Evolutionary conservation across 2,329 filamentous ascomycete genomes (phyloP), one percentile per base, ranked within the genome.

Genomic region (Ilyonectria sp.): DNA sequence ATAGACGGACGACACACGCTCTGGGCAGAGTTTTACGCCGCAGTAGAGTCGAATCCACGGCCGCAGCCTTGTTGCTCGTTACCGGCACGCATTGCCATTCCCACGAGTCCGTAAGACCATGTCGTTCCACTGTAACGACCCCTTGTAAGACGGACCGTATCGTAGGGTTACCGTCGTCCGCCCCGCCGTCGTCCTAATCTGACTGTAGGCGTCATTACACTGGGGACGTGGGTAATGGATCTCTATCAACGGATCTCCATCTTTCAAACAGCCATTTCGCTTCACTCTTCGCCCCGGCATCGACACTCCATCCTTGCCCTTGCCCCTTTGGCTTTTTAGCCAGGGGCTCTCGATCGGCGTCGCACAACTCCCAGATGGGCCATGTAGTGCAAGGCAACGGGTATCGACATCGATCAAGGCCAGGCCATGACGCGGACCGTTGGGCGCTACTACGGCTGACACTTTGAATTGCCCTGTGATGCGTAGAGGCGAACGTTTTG

Each of bases 341-440:
- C 52, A 46, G 33, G 43, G 26, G 43, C n/a, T 17, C 43, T 35
- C 50, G 67, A 73, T 74, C 72, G 57, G 62, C 57, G 71, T 67
- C 44, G 43, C 62, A 57, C 64, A 54, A 67, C 40, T 52, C 40
- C 29, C 40, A 66, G 66, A 73, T 71, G 60, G 60, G 31, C 60
- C 65, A 69, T 63, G 57, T 60, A 65, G 71, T 72, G 61, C 65
- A 44, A 59, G 61, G 53, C 31, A 43, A 67, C 60, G 67, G 69
- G 50, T 66, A 68, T 69, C 65, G 64, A 65, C 67, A 63, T 69
- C 37, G 15, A 6, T 56, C 44, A 70, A 69, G 50, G 9, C n/a
- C 10, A n/a, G 10, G 31, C 31, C 49, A 52, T 44, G 53, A n/a
- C 40, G 40, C n/a, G 17, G 61, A 61, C 63, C 11, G 23, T 26